Base-by-base conservation (phyloP, 2,329 filamentous ascomycete genomes). In the Aureobasidium sp. region DNA sequence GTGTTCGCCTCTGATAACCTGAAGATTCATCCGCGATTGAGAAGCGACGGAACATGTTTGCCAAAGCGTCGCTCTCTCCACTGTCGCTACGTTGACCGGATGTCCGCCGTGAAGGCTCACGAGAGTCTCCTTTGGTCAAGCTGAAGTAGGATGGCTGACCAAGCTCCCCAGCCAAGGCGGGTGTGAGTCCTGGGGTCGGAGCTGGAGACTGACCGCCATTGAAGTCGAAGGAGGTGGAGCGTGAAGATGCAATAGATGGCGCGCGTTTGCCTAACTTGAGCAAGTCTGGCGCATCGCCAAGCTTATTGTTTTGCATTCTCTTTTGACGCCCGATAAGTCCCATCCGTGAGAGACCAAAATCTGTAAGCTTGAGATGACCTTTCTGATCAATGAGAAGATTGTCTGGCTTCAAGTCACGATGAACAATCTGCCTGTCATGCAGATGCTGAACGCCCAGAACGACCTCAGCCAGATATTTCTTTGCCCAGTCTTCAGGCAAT, bases 261-360 rank as follows among this genome's bases (percentile, higher is more conserved):
- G 90, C 88, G 58, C 91, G 86, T 62, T 87, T 89, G 91, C 0
- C 93, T 92, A 69, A 87, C 72, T 96, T 97, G 47, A 97, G 82
- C 14, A 99, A 79, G 76, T 99, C 95, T 0, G 94, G 94, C n/a
- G 88, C 86, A 66, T 99, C 93, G 36, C 86, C 85, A 31, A 86
- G 71, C 82, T 85, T 84, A 77, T 83, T 87, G 71, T 88, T 94
- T 52, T 97, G 58, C 42, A 93, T 91, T 69, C 94, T 87, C 78
- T 99, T 97, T 76, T 99, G 94, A 69, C 94, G 89, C 64, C 94
- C 94, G 64, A 99, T 89, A 65, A 99, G 80, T 72, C 94, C 95
- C 93, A 99, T 97, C 31, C 94, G 87, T 14, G 94, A 99, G 29
- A 99, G 80, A 64, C 94, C 94, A 77, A 99, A 99, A 74, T 99